Evolutionary conservation across 306 rosid genomes (phyloP), one percentile per base, ranked within the genome.

Genomic region (Alnus rubra): DNA sequence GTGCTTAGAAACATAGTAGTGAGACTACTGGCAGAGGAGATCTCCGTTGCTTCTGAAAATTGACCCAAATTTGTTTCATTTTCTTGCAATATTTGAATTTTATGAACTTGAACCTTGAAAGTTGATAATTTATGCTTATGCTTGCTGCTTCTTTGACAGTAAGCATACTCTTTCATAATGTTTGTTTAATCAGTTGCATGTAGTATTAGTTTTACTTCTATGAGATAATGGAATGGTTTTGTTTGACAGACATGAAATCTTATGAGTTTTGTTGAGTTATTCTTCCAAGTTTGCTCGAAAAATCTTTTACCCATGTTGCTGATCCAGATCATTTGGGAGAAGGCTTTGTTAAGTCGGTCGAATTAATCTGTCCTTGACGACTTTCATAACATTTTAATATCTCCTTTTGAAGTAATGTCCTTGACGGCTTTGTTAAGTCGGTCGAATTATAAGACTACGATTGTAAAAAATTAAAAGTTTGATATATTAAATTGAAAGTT

Each of bases 1-100:
- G 91, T 35, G 87, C 94, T 67, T 93, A 49, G 30, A 60, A 50
- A 63, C 10, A 39, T 31, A 31, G 60, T 54, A 45, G 71, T 56
- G 52, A 49, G 52, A 12, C 13, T 49, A 49, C 13, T 49, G 71
- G 68, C 70, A 69, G 51, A 55, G 37, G 10, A 8, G 30, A 55
- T 55, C 28, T 7, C 48, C 2, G 23, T 35, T 2, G 13, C 47
- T 35, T 35, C 47, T 35, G 70, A 64, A 33, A 64, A 15, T 64
- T 35, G 48, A 33, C 9, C 3, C 4, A 31, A 14, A 63, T 63
- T 33, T 33, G 48, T 16, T 37, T 67, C 10, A 3, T 39, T 67
- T 18, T 67, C 19, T 42, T 18, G 51, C 6, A 42, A 9, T 9
- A 18, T 67, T 9, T 67, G 51, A 67, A 67, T 42, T 67, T 42